These are phyloP conservation scores for Mycena alexandri DNA, from an alignment of 768 basidiomycete genomes.

Conservation along the genomic window DNA sequence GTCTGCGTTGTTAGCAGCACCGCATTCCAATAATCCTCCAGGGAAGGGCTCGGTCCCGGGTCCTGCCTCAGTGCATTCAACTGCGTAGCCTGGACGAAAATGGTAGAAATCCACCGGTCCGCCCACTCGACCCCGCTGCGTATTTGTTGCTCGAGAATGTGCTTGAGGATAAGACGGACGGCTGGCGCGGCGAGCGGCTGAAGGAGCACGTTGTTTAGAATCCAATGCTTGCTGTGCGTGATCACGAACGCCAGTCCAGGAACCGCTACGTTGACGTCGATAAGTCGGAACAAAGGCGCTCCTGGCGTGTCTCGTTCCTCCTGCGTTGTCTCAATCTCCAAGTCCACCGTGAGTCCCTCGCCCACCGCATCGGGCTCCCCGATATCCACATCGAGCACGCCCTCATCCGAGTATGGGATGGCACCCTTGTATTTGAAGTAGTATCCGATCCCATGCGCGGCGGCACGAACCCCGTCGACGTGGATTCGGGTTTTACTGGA, in stretches of 20 bases:
- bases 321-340: conserved; percentile 48
- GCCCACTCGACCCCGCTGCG: conserved; percentile 43
- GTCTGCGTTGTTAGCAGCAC: conserved; percentile 38
- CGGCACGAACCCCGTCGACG: conserved; percentile 52
- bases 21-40: conserved; percentile 48
- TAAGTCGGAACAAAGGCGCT: conserved; percentile 47
- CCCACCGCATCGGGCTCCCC: conserved; percentile 38
- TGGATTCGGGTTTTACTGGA: conserved; percentile 44
- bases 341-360: conserved; percentile 46
- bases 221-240: conserved; percentile 54
- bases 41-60: conserved; percentile 30
- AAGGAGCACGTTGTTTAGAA: conserved; percentile 52
- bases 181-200: conserved; percentile 52
- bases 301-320: conserved; percentile 31
- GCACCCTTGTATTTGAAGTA: conserved; percentile 50
- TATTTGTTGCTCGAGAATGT: conserved; percentile 46
- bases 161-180: conserved; percentile 44
- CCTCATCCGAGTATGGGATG: conserved; percentile 54
- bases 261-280: conserved; percentile 46
- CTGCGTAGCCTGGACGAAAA: conserved; percentile 41
- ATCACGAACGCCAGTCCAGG: conserved; percentile 48
- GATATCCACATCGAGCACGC: conserved; percentile 51
- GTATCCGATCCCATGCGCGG: conserved; percentile 51
- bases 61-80: conserved; percentile 17
- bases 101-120: conserved; percentile 44